Conservation (phyloP, 768 basidiomycete genomes). For the Russula compacta region DNA sequence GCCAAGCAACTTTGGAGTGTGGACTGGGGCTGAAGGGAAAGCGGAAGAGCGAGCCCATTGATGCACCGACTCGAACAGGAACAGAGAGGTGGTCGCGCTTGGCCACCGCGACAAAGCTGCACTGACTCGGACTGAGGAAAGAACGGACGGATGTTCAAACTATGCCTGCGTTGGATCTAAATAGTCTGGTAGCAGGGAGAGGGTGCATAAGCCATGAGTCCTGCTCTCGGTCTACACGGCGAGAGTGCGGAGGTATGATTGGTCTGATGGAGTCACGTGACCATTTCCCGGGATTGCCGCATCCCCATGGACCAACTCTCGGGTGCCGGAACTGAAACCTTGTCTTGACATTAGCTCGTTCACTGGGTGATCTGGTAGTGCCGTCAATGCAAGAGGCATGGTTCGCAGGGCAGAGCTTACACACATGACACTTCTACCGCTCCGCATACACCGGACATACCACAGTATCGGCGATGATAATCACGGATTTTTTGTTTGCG, state of each 20-base stretch:
- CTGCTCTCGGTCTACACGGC: not conserved
- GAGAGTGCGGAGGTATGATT: not conserved
- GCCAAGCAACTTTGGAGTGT: slow-evolving; percentile 3
- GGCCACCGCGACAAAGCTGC: not conserved
- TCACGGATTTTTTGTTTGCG: too few species aligned
- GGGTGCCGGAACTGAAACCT: too few species aligned
- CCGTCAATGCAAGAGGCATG: too few species aligned
- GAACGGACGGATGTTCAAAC: not conserved
- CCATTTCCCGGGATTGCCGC: too few species aligned
- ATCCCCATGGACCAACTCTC: too few species aligned
- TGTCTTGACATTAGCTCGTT: too few species aligned
- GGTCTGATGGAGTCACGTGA: too few species aligned
- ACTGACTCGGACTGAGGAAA: not conserved
- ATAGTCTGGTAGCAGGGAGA: not conserved
- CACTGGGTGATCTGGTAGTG: too few species aligned
- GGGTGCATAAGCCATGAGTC: not conserved
- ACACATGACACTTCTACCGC: too few species aligned
- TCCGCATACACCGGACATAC: too few species aligned
- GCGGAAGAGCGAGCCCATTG: not conserved
- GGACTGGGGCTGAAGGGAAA: not conserved
- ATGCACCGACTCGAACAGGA: not conserved
- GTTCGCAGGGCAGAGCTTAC: too few species aligned
- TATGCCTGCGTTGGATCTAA: not conserved
- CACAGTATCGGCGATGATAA: too few species aligned
- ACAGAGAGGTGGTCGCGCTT: not conserved